Evolutionary conservation across 2,329 filamentous ascomycete species (phyloP).

Genomic region (Phyllachora maydis): DNA sequence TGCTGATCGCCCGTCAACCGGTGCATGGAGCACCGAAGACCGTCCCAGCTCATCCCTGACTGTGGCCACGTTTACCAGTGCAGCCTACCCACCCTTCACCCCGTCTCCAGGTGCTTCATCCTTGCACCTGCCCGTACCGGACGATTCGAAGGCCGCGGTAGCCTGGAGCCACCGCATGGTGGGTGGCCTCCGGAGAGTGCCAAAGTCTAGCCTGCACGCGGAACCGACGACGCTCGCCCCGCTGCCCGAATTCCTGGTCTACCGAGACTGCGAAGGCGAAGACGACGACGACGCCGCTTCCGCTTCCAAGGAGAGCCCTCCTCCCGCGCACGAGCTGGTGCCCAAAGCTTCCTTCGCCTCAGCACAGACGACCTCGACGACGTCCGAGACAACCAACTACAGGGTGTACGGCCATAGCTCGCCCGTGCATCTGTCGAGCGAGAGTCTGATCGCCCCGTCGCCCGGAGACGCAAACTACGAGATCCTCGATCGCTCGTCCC

Average conservation of each 20-base stretch:
- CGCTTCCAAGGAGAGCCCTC: constrained; percentile 1
- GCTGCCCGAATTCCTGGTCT: constrained; percentile 11
- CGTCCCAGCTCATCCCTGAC: constrained; percentile 26
- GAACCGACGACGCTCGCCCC: constrained; percentile 11
- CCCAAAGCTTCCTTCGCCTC: constrained; percentile 18
- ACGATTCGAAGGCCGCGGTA: constrained; percentile 14
- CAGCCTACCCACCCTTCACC: constrained; percentile 16
- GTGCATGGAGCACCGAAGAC: constrained; percentile 24
- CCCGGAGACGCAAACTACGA: constrained; percentile 26
- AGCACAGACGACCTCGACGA: constrained; percentile 18
- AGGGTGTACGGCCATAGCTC: constrained; percentile 27
- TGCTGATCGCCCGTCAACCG: constrained; percentile 24
- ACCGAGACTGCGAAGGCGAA: constrained; percentile 4
- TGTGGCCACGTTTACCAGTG: constrained; percentile 13
- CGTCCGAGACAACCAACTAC: constrained; percentile 31
- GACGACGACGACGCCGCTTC: constrained; percentile 1
- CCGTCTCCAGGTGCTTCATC: constrained; percentile 13
- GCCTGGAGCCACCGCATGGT: constrained; percentile 33
- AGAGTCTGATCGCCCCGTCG: constrained; percentile 18
- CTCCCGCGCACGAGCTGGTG: constrained; percentile 6
- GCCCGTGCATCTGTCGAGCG: constrained; percentile 15
- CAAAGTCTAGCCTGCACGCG: constrained; percentile 14
- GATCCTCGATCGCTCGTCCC: constrained; percentile 26
- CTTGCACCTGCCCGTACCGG: constrained; percentile 13
- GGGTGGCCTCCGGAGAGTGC: constrained; percentile 32